These are phyloP conservation scores for Crassisporium funariophilum DNA, from an alignment of 768 basidiomycete genomes.

Conservation along the genomic window DNA sequence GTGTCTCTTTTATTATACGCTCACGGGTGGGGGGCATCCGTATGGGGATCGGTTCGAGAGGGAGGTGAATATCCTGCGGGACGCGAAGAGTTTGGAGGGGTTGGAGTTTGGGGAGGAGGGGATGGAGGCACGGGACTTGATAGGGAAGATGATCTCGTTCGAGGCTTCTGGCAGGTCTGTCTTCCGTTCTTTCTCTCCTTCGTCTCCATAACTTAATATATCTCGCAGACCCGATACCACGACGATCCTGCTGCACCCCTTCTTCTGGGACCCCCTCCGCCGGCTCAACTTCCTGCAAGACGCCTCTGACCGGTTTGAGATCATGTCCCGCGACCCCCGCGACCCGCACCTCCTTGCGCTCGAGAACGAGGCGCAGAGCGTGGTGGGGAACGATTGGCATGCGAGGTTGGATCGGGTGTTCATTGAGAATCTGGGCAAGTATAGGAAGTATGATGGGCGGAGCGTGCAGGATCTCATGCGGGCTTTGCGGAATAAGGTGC, in stretches of 20 bases:
- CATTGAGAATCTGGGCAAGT: conserved; percentile 94
- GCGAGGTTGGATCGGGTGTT: conserved; percentile 83
- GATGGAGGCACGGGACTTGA: conserved; percentile 84
- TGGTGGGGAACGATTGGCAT: conserved; percentile 94
- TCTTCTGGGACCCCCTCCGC: conserved; percentile 92
- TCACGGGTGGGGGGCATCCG: conserved; percentile 90
- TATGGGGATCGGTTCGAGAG: conserved; percentile 93
- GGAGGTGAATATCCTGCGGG: conserved; percentile 91
- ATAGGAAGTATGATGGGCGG: conserved; percentile 92
- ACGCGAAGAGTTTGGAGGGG: conserved; percentile 67
- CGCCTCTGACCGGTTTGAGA: conserved; percentile 96
- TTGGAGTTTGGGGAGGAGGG: conserved; percentile 93
- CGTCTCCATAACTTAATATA: conserved; percentile 2
- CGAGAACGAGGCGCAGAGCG: conserved; percentile 65
- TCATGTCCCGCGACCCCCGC: conserved; percentile 92
- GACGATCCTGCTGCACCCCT: conserved; percentile 88
- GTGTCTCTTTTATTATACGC: conserved; percentile 91
- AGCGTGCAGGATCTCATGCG: conserved; percentile 91
- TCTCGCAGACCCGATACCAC: conserved; percentile 78
- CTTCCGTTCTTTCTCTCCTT: conserved; percentile 6
- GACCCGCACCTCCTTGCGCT: conserved; percentile 74
- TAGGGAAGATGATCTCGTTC: conserved; percentile 74
- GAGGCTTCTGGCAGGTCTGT: conserved; percentile 75
- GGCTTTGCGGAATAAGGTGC: conserved; percentile 92
- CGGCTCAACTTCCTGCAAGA: conserved; percentile 95